These are phyloP conservation scores for Pluteus cervinus DNA, from an alignment of 768 basidiomycete genomes.

Conservation along the genomic window DNA sequence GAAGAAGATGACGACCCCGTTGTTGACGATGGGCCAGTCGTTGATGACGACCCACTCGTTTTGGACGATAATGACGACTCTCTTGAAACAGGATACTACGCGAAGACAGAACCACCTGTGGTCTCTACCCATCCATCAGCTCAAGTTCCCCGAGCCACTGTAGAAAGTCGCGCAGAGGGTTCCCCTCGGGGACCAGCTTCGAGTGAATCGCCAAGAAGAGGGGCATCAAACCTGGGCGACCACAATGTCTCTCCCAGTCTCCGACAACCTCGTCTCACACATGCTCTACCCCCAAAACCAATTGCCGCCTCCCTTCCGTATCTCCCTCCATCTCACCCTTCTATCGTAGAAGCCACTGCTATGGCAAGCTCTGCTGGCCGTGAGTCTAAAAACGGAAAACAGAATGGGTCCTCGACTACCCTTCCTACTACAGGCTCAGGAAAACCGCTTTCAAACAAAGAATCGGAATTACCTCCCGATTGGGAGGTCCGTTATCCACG, in stretches of 20 bases:
- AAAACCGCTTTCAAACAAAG: constrained; percentile 14
- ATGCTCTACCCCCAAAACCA: constrained; percentile 67
- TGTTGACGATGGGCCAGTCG: constrained; percentile 7
- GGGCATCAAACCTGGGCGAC: too few relatives aligned
- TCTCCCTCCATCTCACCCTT: constrained; percentile 49
- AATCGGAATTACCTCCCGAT: constrained; percentile 40
- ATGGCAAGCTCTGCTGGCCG: constrained; percentile 45
- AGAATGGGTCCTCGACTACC: constrained; percentile 19
- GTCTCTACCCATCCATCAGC: too few relatives aligned
- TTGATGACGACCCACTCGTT: constrained; percentile 55
- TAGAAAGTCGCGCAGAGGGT: constrained; percentile 13
- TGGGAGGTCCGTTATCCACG: constrained; percentile 58
- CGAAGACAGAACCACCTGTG: too few relatives aligned
- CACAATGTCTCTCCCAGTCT: constrained; percentile 13
- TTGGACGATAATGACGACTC: constrained; percentile 69
- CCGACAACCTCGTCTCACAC: constrained; percentile 41
- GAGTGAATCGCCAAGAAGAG: constrained; percentile 11
- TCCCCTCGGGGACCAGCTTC: constrained; percentile 5
- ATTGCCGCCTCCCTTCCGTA: constrained; percentile 43
- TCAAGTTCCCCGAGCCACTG: constrained; percentile 1
- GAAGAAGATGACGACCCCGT: constrained; percentile 36
- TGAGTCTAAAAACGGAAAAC: constrained; percentile 29
- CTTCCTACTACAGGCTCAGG: constrained; percentile 13
- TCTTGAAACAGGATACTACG: constrained; percentile 51
- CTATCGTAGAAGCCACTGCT: constrained; percentile 54